A percentile compares a stretch with the other conserved stretches of the same genome.
These are phyloP conservation scores for Bipolaris gigantea DNA, from an alignment of 2,329 filamentous ascomycete genomes.

Conservation along the genomic window DNA sequence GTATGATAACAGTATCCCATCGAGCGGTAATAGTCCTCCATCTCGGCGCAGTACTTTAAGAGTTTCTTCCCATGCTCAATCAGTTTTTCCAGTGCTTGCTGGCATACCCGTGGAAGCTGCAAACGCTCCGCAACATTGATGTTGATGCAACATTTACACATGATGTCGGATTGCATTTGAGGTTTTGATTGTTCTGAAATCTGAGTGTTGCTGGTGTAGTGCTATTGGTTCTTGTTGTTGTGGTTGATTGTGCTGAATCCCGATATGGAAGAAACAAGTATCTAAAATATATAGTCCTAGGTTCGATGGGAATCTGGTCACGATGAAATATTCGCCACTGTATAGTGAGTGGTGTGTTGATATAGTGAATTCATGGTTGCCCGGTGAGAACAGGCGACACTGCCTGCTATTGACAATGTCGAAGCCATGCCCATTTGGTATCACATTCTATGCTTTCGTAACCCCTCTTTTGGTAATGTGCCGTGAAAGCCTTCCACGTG, in stretches of 20 bases:
- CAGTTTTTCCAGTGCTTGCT: background rate
- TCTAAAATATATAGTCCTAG: background rate
- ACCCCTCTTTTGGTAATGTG: too few relatives aligned
- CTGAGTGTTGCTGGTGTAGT: too few relatives aligned
- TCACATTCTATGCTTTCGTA: background rate
- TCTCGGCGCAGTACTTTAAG: background rate
- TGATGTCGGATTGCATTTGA: background rate
- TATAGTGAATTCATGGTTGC: background rate
- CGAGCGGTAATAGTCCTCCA: background rate
- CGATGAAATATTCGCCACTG: background rate
- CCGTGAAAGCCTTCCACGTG: too few relatives aligned
- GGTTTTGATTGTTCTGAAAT: background rate
- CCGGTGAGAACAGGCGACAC: background rate
- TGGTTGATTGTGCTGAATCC: background rate
- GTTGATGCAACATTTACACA: background rate
- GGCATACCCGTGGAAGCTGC: background rate
- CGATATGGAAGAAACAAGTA: background rate
- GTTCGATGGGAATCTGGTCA: background rate
- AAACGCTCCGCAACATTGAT: too few relatives aligned
- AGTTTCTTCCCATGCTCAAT: background rate
- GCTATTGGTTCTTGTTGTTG: background rate
- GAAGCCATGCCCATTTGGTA: background rate
- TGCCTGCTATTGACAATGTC: background rate
- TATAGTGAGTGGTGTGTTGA: background rate
- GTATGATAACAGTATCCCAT: background rate